A percentile compares a stretch with the other conserved stretches of the same genome.
These are phyloP conservation scores for Flaveria sonorensis DNA, from an alignment of 129 eudicot genomes.

Conservation along the genomic window DNA sequence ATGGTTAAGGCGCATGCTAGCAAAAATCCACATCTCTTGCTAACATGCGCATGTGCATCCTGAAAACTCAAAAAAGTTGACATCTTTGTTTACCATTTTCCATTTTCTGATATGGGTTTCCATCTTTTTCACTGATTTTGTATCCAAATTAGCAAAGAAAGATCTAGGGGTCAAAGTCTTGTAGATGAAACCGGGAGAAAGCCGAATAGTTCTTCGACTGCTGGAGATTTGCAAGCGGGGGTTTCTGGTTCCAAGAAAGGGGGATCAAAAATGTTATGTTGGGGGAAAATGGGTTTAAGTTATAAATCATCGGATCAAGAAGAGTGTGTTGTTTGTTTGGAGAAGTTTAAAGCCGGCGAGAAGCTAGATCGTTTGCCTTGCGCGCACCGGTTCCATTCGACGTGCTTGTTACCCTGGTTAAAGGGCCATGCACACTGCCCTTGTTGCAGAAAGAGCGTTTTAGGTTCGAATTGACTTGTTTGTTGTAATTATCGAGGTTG, in stretches of 20 bases:
- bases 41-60: slow-evolving; percentile 1
- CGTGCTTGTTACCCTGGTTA: slow-evolving; percentile 83
- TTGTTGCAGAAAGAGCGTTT: slow-evolving; percentile 63
- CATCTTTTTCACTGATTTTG: slow-evolving; percentile 7
- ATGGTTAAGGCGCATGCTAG: slow-evolving; percentile 20
- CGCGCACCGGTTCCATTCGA: slow-evolving; percentile 71
- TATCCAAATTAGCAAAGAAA: slow-evolving; percentile 36
- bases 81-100: slow-evolving; percentile 5
- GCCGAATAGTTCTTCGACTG: slow-evolving; percentile 5
- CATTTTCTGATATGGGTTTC: slow-evolving; percentile 10
- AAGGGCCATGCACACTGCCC: slow-evolving; percentile 71
- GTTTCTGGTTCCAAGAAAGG: slow-evolving; percentile 48
- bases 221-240: slow-evolving; percentile 38
- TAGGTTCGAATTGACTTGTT: slow-evolving; percentile 23
- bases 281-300: slow-evolving; percentile 49
- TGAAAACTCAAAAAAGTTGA: not conserved
- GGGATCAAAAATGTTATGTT: slow-evolving; percentile 54
- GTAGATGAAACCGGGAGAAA: slow-evolving; percentile 31
- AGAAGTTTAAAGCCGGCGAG: slow-evolving; percentile 53
- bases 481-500: not conserved
- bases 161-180: slow-evolving; percentile 15
- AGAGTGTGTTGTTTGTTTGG: slow-evolving; percentile 89
- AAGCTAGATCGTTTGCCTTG: slow-evolving; percentile 68
- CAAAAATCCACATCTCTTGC: not conserved
- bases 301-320: slow-evolving; percentile 64